phyloP scores from a whole-genome alignment of 2,329 filamentous ascomycete species.

The Leptographium lundbergii region DNA sequence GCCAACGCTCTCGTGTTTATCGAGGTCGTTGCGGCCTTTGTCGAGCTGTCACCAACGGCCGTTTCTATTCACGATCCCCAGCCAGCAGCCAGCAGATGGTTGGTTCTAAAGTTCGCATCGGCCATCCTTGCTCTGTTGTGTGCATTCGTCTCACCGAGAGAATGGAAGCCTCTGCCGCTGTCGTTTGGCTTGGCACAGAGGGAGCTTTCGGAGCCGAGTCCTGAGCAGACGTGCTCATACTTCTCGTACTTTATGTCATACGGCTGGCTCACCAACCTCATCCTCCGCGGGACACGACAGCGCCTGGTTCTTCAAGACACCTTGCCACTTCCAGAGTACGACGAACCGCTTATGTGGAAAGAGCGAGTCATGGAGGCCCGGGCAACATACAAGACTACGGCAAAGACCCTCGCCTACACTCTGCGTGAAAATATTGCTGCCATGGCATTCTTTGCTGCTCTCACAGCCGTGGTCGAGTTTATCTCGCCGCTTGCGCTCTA shows the following conservation, averaged over 20 bases:
- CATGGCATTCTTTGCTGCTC: constrained; percentile 31
- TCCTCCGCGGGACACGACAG: constrained; percentile 33
- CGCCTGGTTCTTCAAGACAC: constrained; percentile 33
- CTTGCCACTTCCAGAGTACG: constrained; percentile 39
- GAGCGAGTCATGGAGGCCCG: constrained; percentile 30
- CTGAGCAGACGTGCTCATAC: constrained; percentile 37
- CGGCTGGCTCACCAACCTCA: constrained; percentile 35
- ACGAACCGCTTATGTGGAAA: constrained; percentile 37
- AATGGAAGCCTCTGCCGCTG: constrained; percentile 34
- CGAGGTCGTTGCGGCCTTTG: background rate
- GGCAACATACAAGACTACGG: constrained; percentile 27
- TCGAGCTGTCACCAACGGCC: background rate
- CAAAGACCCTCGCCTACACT: constrained; percentile 32
- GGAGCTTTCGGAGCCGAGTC: constrained; percentile 26
- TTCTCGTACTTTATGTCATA: constrained; percentile 38
- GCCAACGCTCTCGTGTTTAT: background rate
- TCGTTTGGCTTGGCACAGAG: constrained; percentile 25
- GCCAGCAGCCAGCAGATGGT: constrained; percentile 38
- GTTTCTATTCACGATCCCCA: background rate
- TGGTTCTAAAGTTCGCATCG: constrained; percentile 44
- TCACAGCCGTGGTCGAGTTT: constrained; percentile 31
- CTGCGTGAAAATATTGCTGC: constrained; percentile 27
- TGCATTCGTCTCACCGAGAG: constrained; percentile 33
- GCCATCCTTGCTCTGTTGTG: constrained; percentile 13
- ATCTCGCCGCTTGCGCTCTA: constrained; percentile 41